Evolutionary conservation across 345 rosid species (phyloP).

Genomic region (Aurinia saxatilis): DNA sequence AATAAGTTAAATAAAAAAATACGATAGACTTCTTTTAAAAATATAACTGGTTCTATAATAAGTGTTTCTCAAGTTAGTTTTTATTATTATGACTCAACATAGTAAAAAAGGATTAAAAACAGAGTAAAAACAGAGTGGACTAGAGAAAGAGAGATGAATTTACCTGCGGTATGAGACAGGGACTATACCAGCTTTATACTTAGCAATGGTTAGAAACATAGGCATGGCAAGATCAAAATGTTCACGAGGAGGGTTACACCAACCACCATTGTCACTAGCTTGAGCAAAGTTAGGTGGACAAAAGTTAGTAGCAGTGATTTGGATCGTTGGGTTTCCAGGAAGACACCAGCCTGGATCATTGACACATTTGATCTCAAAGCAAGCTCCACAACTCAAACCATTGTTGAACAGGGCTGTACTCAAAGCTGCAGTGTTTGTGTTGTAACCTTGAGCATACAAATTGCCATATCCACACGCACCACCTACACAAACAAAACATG

Average conservation of each 20-base stretch:
- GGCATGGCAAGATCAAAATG: constrained; percentile 79
- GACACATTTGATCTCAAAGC: constrained; percentile 56
- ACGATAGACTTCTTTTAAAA: too few species aligned
- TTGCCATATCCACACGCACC: constrained; percentile 80
- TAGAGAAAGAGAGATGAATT: background rate
- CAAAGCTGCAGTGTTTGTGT: constrained; percentile 64
- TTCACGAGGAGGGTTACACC: constrained; percentile 74
- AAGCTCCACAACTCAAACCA: constrained; percentile 59
- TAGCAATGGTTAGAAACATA: constrained; percentile 53
- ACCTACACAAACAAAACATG: constrained; percentile 26
- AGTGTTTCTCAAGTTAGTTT: background rate
- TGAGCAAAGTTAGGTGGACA: constrained; percentile 60
- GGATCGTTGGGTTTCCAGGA: constrained; percentile 49
- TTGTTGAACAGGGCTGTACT: constrained; percentile 72
- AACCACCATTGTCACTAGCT: constrained; percentile 58
- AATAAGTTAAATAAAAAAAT: too few species aligned
- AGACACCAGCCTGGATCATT: constrained; percentile 56
- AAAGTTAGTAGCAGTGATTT: constrained; percentile 56
- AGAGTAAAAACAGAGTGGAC: background rate
- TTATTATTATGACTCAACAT: background rate
- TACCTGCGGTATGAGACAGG: constrained; percentile 76
- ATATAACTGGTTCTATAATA: too few species aligned
- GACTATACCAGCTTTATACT: constrained; percentile 67
- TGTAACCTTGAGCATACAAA: constrained; percentile 62
- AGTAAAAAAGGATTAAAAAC: background rate